phyloP scores from a whole-genome alignment of 768 basidiomycete species.

The Hericium rajendrae region DNA sequence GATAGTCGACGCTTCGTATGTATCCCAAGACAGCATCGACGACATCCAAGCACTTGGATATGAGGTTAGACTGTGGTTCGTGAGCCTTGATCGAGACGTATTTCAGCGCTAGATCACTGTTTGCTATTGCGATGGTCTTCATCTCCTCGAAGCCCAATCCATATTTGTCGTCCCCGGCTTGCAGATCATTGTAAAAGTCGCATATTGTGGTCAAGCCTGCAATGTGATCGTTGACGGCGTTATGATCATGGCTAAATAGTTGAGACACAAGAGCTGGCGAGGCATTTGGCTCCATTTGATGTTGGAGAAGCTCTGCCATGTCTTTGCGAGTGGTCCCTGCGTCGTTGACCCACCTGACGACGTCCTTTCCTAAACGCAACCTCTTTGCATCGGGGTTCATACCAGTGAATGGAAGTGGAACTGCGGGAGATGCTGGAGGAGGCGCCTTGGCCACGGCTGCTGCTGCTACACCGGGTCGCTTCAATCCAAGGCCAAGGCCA shows the following conservation, averaged over 20 bases:
- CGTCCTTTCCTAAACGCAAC: slow-evolving; percentile 62
- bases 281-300: slow-evolving; percentile 83
- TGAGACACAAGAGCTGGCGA: slow-evolving; percentile 66
- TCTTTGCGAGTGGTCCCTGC: slow-evolving; percentile 78
- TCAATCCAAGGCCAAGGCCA: slow-evolving; percentile 24
- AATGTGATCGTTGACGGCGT: slow-evolving; percentile 87
- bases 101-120: slow-evolving; percentile 87
- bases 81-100: slow-evolving; percentile 86
- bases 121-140: slow-evolving; percentile 65
- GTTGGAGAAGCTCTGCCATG: slow-evolving; percentile 73
- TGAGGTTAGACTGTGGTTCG: slow-evolving; percentile 84
- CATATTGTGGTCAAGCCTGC: slow-evolving; percentile 63
- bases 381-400: slow-evolving; percentile 57
- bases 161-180: slow-evolving; percentile 45
- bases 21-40: slow-evolving; percentile 72
- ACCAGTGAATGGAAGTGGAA: slow-evolving; percentile 32
- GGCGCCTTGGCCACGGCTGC: slow-evolving; percentile 24
- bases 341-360: slow-evolving; percentile 78
- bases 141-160: slow-evolving; percentile 37
- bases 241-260: slow-evolving; percentile 93
- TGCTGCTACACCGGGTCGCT: slow-evolving; percentile 30
- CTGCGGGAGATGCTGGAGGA: slow-evolving; percentile 23
- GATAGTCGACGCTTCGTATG: slow-evolving; percentile 61
- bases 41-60: slow-evolving; percentile 81
- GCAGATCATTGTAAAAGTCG: slow-evolving; percentile 61